phyloP scores from a whole-genome alignment of 176 grass and related monocot genomes.

The Canna indica region DNA sequence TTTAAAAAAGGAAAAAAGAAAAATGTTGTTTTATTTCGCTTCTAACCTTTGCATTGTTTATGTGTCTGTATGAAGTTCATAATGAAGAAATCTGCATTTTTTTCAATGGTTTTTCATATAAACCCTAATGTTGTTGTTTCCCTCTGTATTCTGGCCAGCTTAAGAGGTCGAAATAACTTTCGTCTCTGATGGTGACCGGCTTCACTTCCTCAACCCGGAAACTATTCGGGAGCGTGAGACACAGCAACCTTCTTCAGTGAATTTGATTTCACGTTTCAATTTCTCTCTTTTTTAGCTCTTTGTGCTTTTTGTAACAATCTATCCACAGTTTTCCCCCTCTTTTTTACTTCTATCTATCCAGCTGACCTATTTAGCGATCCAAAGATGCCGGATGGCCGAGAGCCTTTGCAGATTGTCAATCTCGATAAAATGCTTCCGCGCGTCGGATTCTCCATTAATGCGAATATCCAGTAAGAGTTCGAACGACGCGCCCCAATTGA shows the following conservation, averaged over 20 bases:
- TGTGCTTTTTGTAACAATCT: neutral
- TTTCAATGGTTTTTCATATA: too few species aligned
- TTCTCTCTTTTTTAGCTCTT: neutral
- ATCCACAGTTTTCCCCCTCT: neutral
- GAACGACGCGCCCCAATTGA: neutral
- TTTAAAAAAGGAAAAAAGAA: too few species aligned
- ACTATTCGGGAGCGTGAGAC: slow-evolving; percentile 2
- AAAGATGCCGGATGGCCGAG: slow-evolving; percentile 54
- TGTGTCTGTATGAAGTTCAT: too few species aligned
- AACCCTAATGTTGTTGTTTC: neutral
- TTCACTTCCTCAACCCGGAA: neutral
- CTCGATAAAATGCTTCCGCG: slow-evolving; percentile 24
- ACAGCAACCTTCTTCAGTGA: neutral
- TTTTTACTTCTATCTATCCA: slow-evolving; percentile 21
- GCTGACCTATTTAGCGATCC: slow-evolving; percentile 47
- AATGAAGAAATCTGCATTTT: too few species aligned
- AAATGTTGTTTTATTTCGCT: too few species aligned
- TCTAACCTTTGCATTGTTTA: too few species aligned
- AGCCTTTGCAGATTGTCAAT: slow-evolving; percentile 52
- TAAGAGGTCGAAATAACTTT: neutral
- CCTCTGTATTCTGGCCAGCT: neutral
- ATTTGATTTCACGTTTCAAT: neutral
- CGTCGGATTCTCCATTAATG: slow-evolving; percentile 16
- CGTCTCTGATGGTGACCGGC: neutral
- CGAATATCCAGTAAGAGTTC: slow-evolving; percentile 35